Percentiles rank a stretch among this genome's conserved stretches.
These are phyloP conservation scores for Trichosporon asahii DNA, from an alignment of 1,284 basidiomycete genomes.

Conservation along the genomic window DNA sequence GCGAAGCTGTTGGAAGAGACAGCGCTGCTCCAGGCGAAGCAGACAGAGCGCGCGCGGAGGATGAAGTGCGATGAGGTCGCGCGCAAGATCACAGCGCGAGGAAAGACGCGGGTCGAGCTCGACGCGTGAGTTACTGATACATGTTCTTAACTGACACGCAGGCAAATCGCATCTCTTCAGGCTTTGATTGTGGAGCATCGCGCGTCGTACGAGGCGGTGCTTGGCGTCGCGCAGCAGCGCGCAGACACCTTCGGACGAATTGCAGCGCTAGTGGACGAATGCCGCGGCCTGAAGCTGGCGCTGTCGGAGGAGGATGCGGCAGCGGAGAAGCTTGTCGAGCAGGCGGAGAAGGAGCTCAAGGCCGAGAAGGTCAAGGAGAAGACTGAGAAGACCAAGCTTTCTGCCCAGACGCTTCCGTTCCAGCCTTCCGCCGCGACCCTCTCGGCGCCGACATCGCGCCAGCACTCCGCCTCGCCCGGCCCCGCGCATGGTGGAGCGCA, in stretches of 20 bases:
- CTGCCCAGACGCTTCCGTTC: background rate
- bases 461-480: background rate
- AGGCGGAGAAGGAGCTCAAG: constrained; percentile 30
- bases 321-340: constrained; percentile 21
- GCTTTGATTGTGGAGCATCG: constrained; percentile 35
- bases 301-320: constrained; percentile 9
- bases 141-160: constrained; percentile 13
- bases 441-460: constrained; percentile 9
- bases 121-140: constrained; percentile 35
- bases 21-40: constrained; percentile 27
- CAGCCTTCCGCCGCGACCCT: background rate
- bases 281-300: constrained; percentile 35
- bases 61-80: constrained; percentile 45
- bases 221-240: constrained; percentile 31
- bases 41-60: constrained; percentile 35
- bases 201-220: constrained; percentile 26
- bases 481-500: background rate
- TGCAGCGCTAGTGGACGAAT: constrained; percentile 36
- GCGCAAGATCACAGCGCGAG: constrained; percentile 32
- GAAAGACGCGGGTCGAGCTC: constrained; percentile 36
- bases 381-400: background rate
- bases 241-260: constrained; percentile 38
- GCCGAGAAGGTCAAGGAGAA: constrained; percentile 7
- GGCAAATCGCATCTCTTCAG: constrained; percentile 36
- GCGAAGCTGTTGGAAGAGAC: constrained; percentile 37